Base-by-base conservation (phyloP, 1,284 basidiomycete species). In the Malassezia sympodialis region DNA sequence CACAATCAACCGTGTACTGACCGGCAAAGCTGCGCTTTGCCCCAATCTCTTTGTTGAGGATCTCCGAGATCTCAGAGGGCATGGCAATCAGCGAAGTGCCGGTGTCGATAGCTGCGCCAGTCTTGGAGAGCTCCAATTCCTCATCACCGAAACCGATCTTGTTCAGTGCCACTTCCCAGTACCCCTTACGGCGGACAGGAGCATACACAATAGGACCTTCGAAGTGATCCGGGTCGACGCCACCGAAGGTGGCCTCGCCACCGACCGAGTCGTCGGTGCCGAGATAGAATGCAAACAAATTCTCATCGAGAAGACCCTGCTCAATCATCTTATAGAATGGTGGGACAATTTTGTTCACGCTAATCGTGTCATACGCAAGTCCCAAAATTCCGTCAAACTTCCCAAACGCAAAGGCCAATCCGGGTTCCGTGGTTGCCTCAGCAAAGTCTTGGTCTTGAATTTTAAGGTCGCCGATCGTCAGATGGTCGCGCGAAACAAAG, bases 271-370 rank as follows among this genome's bases (percentile, higher is more conserved):
- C 88, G 11, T 87, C 87, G 10, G 80, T 79, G 45, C 93, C 93
- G 32, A 99, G 72, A 60, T 90, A 88, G 87, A 99, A 98, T 27
- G 91, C 84, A 77, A 99, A 96, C 51, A 96, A 84, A 24, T 87
- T 85, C 41, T 83, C 78, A 67, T 91, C 88, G 54, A 99, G 77
- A 44, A 96, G 80, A 31, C 80, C 81, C 73, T 91, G 80, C 75
- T 88, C 78, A 67, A 98, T 79, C 89, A 98, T 88, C 76, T 81
- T 85, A 79, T 96, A 96, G 79, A 98, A 91, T 1, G 94, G 93
- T 44, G 94, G 94, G 1, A 83, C 82, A 66, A 96, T 89, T 69
- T 84, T 83, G 79, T 94, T 90, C 64, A 99, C 94, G 11, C 88
- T 82, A 72, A 99, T 98, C 56, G 90, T 94, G 78, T 96, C 85